Evolutionary conservation across 2,329 filamentous ascomycete species (phyloP).

Genomic region (Aspergillus cejpii): DNA sequence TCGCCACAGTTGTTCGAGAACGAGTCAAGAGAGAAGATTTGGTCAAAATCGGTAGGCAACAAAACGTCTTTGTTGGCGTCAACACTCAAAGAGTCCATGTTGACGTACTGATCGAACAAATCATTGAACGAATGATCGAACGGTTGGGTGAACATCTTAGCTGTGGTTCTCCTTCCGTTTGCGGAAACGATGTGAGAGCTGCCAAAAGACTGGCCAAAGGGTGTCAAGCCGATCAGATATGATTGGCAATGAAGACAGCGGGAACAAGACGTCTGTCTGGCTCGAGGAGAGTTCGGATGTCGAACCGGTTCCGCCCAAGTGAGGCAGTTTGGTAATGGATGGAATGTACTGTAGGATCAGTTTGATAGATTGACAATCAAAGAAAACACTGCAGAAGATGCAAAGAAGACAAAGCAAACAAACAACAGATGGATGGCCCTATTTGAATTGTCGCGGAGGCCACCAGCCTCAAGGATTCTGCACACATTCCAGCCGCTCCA

Average conservation of each 20-base stretch:
- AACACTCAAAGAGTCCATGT: slow-evolving; percentile 50
- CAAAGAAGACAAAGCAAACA: slow-evolving; percentile 41
- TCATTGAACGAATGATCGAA: slow-evolving; percentile 52
- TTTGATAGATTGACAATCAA: slow-evolving; percentile 36
- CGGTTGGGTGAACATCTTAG: slow-evolving; percentile 45
- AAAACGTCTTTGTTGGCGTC: slow-evolving; percentile 45
- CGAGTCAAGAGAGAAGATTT: slow-evolving; percentile 47
- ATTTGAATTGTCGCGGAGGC: slow-evolving; percentile 32
- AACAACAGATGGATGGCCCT: slow-evolving; percentile 35
- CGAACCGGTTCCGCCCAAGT: slow-evolving; percentile 16
- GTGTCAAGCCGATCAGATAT: slow-evolving; percentile 21
- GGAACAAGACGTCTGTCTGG: slow-evolving; percentile 16
- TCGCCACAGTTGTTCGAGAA: slow-evolving; percentile 49
- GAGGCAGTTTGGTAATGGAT: slow-evolving; percentile 10
- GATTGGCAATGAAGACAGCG: slow-evolving; percentile 26
- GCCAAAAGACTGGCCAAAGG: slow-evolving; percentile 14
- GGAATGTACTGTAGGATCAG: slow-evolving; percentile 22
- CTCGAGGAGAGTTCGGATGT: slow-evolving; percentile 17
- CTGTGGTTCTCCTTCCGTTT: slow-evolving; percentile 46
- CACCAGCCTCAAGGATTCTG: slow-evolving; percentile 34
- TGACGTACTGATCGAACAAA: slow-evolving; percentile 59
- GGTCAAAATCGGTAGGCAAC: slow-evolving; percentile 45
- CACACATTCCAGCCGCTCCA: slow-evolving; percentile 32
- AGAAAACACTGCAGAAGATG: slow-evolving; percentile 38
- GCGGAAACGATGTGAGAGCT: slow-evolving; percentile 24